Base-by-base conservation (phyloP, 208 protist species). In the Crithidia brevicula region DNA sequence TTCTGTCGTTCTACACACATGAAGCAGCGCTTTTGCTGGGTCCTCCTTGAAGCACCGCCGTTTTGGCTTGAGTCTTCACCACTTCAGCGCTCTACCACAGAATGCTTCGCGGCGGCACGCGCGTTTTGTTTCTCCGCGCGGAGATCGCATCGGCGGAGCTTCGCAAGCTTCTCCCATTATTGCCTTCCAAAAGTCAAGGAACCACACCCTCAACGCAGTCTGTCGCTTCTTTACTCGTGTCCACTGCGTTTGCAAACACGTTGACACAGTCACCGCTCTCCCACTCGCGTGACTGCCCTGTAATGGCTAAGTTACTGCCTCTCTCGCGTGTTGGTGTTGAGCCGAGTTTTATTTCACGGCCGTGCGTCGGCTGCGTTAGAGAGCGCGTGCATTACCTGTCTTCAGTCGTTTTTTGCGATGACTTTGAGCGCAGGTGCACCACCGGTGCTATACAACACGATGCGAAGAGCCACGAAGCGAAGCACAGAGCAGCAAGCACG, bases 381-480 rank as follows among this genome's bases (percentile, higher is more conserved):
- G 62, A 81, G 34, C 81, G 86, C 15, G 73, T 85, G n/a, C 81
- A 96, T 54, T 92, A 87, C 60, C 58, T 96, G 47, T 67, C 91
- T 6, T 85, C 70, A n/a, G 79, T 85, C 42, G 31, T 85, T 20
- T 96, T 94, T 58, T 87, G 80, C 28, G 45, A 53, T 7, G 68
- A 88, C 52, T 83, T 96, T 33, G 83, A 82, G 51, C 60, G 73
- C 23, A 25, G 57, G 20, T 92, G 84, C 40, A 13, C 18, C 2
- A 25, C n/a, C 31, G 18, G n/a, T 9, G 25, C 5, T 16, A 20
- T 10, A 0, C 0, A 9, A 22, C 10, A 20, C 23, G 31, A n/a
- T 18, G 28, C 9, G 9, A 36, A 23, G 38, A 25, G 59, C 13
- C 23, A n/a, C 49, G n/a, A 33, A 22, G 22, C 30, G 64, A 53